phyloP scores from a whole-genome alignment of 805 yeast species.

The Candida germanica region DNA sequence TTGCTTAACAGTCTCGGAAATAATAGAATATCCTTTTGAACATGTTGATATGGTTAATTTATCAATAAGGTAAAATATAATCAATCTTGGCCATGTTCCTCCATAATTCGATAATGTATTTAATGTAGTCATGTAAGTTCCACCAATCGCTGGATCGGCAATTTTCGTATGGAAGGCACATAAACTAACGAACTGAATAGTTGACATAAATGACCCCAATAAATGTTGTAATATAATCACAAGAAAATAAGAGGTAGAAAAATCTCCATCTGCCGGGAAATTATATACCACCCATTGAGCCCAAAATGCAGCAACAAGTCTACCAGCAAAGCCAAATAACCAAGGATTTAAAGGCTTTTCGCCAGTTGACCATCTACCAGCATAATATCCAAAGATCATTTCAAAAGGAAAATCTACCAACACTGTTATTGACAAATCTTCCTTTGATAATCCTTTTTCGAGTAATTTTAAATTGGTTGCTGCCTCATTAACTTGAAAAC shows the following conservation, averaged over 20 bases:
- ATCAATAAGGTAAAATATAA: constrained; percentile 79
- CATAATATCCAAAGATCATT: constrained; percentile 90
- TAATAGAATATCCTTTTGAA: constrained; percentile 16
- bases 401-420: constrained; percentile 95
- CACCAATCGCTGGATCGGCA: constrained; percentile 95
- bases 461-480: constrained; percentile 89
- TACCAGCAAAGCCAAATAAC: constrained; percentile 82
- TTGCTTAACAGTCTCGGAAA: constrained; percentile 39
- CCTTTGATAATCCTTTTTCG: constrained; percentile 89
- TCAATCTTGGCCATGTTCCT: constrained; percentile 95
- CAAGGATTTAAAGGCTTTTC: constrained; percentile 78
- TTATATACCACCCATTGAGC: constrained; percentile 70
- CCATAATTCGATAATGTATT: constrained; percentile 92
- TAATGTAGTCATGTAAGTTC: constrained; percentile 95
- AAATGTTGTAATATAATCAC: constrained; percentile 79
- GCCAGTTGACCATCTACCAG: constrained; percentile 92
- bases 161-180: constrained; percentile 93
- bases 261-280: constrained; percentile 59
- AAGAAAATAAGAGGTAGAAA: constrained; percentile 56
- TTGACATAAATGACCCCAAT: constrained; percentile 85
- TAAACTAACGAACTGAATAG: constrained; percentile 91
- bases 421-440: constrained; percentile 89
- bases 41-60: constrained; percentile 69
- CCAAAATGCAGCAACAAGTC: constrained; percentile 68
- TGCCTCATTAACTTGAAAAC: constrained; percentile 94